A percentile compares a stretch with the other conserved stretches of the same genome.
Evolutionary conservation across 2,329 filamentous ascomycete genomes (phyloP).

Genomic region (Arthrobotrys entomopaga): DNA sequence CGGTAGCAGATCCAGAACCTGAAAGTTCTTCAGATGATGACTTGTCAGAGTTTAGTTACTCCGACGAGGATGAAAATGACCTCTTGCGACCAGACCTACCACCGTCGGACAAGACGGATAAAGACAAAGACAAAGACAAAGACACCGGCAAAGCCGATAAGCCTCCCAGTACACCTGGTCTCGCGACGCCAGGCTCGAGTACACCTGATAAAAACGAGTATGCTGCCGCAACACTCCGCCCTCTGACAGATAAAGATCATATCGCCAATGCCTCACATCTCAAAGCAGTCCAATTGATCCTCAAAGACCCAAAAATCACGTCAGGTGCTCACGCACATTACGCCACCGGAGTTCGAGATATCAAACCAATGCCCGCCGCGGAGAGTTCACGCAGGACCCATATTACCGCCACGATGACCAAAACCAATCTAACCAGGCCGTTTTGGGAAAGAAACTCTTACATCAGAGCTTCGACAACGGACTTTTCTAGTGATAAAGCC

Average conservation of each 20-base stretch:
- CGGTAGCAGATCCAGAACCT: no score
- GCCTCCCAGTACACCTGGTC: no score
- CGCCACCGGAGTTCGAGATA: not conserved
- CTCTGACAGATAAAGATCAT: conserved; percentile 11
- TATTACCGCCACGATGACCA: not conserved
- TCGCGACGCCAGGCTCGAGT: no score
- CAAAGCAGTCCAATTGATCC: not conserved
- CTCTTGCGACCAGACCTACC: no score
- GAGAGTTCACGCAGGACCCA: conserved; percentile 3
- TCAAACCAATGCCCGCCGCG: conserved; percentile 1
- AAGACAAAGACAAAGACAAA: no score
- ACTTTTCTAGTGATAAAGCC: conserved; percentile 12
- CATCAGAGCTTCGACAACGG: conserved; percentile 1
- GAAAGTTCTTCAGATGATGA: no score
- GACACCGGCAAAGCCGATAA: no score
- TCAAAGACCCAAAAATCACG: not conserved
- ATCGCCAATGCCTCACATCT: conserved; percentile 5
- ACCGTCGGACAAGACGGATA: no score
- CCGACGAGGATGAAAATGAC: no score
- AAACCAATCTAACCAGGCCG: conserved; percentile 10
- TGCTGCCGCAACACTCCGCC: not conserved
- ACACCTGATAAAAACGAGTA: not conserved
- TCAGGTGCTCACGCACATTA: not conserved
- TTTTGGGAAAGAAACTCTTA: conserved; percentile 49
- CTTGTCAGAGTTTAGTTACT: no score